phyloP scores from a whole-genome alignment of 2,329 filamentous ascomycete species.

The Penicillium glabrum region DNA sequence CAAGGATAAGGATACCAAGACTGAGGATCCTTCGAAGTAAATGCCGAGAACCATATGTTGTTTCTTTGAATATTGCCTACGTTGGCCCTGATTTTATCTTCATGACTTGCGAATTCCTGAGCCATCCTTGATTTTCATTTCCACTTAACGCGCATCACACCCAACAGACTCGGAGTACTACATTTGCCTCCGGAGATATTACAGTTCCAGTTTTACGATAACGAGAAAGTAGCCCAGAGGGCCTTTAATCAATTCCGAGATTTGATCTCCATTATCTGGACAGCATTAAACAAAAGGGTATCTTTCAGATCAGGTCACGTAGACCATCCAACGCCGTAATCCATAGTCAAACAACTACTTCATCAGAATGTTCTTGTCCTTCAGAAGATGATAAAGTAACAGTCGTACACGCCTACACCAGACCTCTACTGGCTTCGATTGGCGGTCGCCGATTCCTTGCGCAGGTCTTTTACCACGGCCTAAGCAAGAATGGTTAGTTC shows the following conservation, averaged over 20 bases:
- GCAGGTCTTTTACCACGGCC: constrained; percentile 49
- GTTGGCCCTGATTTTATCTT: neutral
- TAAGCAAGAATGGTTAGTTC: constrained; percentile 17
- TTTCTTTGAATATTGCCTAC: constrained; percentile 7
- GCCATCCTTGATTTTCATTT: neutral
- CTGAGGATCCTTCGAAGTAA: constrained; percentile 28
- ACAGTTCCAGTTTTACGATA: constrained; percentile 7
- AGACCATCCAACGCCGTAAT: constrained; percentile 13
- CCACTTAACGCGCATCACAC: neutral
- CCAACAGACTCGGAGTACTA: neutral
- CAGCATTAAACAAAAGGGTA: constrained; percentile 15
- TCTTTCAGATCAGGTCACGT: constrained; percentile 10
- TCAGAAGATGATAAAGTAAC: neutral
- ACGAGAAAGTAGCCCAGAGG: constrained; percentile 6
- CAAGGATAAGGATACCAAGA: constrained; percentile 25
- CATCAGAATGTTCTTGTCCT: neutral
- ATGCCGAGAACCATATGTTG: neutral
- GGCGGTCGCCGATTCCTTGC: constrained; percentile 38
- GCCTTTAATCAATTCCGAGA: neutral
- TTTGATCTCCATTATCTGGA: constrained; percentile 8
- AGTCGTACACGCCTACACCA: neutral
- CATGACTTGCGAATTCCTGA: constrained; percentile 1
- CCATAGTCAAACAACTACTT: neutral
- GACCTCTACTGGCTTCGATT: constrained; percentile 14
- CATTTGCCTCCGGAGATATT: neutral